Percentiles rank a stretch among this genome's conserved stretches.
phyloP scores from a whole-genome alignment of 2,329 filamentous ascomycete species.

The Colletotrichum tropicale region DNA sequence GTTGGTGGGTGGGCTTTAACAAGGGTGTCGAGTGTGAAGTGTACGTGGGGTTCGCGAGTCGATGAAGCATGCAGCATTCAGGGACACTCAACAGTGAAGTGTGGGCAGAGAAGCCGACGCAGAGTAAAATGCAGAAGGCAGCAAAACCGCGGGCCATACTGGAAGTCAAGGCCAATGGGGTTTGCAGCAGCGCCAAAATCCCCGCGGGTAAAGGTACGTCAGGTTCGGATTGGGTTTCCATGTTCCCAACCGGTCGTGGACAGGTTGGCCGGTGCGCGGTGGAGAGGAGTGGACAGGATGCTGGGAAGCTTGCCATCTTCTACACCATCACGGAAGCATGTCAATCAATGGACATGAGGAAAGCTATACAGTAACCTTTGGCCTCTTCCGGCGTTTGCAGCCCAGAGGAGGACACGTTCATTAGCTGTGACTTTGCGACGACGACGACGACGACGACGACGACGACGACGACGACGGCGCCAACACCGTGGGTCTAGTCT shows the following conservation, averaged over 20 bases:
- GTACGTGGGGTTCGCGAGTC: not conserved
- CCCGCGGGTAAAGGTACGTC: not conserved
- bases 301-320: not conserved
- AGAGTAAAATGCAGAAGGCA: too few relatives aligned
- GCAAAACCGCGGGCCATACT: not conserved
- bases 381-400: not conserved
- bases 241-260: not conserved
- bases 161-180: not conserved
- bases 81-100: too few relatives aligned
- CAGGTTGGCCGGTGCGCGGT: not conserved
- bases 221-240: not conserved
- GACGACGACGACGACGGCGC: not conserved
- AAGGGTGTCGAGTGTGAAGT: not conserved
- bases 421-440: not conserved
- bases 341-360: not conserved
- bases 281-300: not conserved
- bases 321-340: not conserved
- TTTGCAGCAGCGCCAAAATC: not conserved
- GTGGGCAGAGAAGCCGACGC: too few relatives aligned
- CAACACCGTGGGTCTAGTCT: not conserved
- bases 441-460: not conserved
- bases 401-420: not conserved
- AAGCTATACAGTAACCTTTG: not conserved
- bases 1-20: not conserved
- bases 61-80: too few relatives aligned